Evolutionary conservation across 2,329 filamentous ascomycete genomes (phyloP).

Genomic region (Tolypocladium pustulatum): DNA sequence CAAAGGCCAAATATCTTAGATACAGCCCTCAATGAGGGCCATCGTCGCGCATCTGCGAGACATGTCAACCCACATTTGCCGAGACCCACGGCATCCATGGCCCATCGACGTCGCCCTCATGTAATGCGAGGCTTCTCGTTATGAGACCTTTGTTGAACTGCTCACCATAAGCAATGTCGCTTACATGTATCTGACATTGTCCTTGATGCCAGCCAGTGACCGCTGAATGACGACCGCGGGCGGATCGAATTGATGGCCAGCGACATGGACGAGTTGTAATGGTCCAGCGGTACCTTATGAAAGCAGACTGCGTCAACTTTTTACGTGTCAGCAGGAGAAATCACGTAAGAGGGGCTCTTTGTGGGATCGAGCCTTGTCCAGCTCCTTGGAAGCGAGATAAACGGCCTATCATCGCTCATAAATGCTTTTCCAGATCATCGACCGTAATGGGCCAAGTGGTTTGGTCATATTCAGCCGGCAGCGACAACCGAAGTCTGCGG

Average conservation of each 20-base stretch:
- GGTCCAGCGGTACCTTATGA: background rate
- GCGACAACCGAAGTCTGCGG: constrained; percentile 30
- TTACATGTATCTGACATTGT: background rate
- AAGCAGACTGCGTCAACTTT: constrained; percentile 7
- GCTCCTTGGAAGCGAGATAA: constrained; percentile 2
- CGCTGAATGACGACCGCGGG: background rate
- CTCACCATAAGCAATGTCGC: constrained; percentile 2
- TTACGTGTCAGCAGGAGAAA: constrained; percentile 11
- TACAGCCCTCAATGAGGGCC: constrained; percentile 12
- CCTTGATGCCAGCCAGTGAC: background rate
- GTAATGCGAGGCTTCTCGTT: background rate
- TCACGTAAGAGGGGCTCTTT: constrained; percentile 4
- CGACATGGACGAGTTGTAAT: background rate
- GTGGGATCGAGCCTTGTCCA: constrained; percentile 9
- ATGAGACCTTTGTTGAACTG: background rate
- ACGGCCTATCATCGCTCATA: constrained; percentile 5
- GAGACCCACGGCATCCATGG: background rate
- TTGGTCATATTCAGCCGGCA: constrained; percentile 17
- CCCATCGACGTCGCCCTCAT: background rate
- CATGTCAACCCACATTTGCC: background rate
- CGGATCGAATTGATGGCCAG: background rate
- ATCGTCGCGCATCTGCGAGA: constrained; percentile 8
- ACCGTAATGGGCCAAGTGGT: background rate
- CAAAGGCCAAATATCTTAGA: constrained; percentile 14
- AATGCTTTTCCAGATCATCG: constrained; percentile 5